Conservation (phyloP, 192 early-diverging fungal genomes). For the Borealophlyctis nickersoniae region DNA sequence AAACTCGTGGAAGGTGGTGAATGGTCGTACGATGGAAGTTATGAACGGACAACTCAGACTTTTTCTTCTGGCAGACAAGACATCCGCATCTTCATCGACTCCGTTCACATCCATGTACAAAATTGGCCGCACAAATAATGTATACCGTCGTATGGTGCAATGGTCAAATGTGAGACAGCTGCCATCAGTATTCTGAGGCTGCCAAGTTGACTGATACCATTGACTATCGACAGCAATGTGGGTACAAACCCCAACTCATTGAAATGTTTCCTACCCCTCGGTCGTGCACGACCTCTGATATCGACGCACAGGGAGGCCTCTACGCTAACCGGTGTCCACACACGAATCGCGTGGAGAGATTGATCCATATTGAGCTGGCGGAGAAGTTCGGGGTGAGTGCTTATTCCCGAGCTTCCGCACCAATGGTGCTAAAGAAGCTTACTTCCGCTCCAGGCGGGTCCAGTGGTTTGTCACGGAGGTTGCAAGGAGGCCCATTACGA, state of each 20-base stretch:
- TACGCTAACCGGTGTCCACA: neutral
- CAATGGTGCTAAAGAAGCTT: no score
- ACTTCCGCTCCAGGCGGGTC: no score
- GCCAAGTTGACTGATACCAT: no score
- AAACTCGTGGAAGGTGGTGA: slow-evolving; percentile 8
- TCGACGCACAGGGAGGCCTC: neutral
- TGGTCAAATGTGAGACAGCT: no score
- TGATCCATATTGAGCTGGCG: slow-evolving; percentile 29
- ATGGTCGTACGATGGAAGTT: neutral
- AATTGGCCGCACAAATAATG: slow-evolving; percentile 29
- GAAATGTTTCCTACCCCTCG: slow-evolving; percentile 17
- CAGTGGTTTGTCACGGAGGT: slow-evolving; percentile 20
- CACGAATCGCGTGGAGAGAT: slow-evolving; percentile 22
- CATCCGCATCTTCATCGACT: neutral
- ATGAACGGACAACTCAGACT: neutral
- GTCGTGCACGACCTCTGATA: no score
- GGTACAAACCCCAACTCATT: slow-evolving; percentile 16
- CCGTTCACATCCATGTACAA: slow-evolving; percentile 24
- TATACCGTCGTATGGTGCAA: slow-evolving; percentile 14
- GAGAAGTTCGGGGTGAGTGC: slow-evolving; percentile 24
- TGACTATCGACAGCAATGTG: no score
- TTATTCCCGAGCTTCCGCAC: no score
- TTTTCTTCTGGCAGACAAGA: neutral
- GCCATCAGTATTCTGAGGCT: no score
- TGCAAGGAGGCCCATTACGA: slow-evolving; percentile 30